Evolutionary conservation across 2,329 filamentous ascomycete species (phyloP).

Genomic region (Neofusicoccum sp.): DNA sequence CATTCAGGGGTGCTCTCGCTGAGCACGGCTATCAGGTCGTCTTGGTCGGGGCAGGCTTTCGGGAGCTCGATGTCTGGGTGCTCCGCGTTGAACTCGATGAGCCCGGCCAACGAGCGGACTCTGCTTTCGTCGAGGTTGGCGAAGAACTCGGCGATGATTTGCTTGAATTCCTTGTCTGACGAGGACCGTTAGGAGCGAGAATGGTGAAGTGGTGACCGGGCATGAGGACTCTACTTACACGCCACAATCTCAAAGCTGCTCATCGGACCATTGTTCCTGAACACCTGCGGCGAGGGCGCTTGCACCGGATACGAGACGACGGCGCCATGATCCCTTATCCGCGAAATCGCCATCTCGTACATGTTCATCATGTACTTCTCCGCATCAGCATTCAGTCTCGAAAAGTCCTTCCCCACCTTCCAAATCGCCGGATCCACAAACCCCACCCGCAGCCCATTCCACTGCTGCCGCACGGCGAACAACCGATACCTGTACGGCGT

Average conservation of each 20-base stretch:
- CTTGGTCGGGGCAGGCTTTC: conserved; percentile 35
- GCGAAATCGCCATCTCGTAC: conserved; percentile 39
- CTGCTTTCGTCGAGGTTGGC: conserved; percentile 34
- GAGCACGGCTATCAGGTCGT: conserved; percentile 38
- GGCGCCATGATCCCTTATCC: conserved; percentile 40
- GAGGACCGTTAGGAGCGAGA: not conserved
- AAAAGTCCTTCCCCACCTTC: conserved; percentile 38
- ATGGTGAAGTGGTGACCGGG: not conserved
- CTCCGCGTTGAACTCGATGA: conserved; percentile 42
- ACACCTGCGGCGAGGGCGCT: conserved; percentile 32
- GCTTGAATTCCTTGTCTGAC: conserved; percentile 39
- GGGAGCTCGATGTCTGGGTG: conserved; percentile 39
- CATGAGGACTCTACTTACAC: conserved; percentile 30
- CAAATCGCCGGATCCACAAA: conserved; percentile 41
- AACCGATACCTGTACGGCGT: conserved; percentile 28
- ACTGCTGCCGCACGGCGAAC: conserved; percentile 38
- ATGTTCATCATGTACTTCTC: conserved; percentile 42
- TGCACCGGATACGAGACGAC: conserved; percentile 40
- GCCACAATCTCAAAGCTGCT: conserved; percentile 41
- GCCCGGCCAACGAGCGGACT: conserved; percentile 40
- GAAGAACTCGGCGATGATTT: conserved; percentile 37
- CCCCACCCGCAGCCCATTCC: conserved; percentile 35
- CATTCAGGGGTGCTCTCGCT: conserved; percentile 26
- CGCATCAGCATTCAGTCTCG: conserved; percentile 38
- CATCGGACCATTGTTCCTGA: conserved; percentile 33